Evolutionary conservation across 2,329 filamentous ascomycete species (phyloP).

Genomic region (Phyllosticta citribraziliensis): DNA sequence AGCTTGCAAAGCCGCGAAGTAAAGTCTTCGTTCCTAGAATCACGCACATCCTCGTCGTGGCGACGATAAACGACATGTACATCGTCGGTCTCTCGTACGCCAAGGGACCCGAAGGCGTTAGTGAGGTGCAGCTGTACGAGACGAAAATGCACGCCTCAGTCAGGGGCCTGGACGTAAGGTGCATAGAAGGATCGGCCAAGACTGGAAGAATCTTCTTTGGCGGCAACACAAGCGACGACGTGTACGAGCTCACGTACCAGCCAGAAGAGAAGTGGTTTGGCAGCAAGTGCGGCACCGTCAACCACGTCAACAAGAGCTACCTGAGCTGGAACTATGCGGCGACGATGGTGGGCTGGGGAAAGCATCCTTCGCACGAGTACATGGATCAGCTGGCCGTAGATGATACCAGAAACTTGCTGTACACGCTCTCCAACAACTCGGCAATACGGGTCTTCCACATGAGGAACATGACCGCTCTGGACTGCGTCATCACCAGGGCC

Average conservation of each 20-base stretch:
- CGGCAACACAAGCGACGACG: conserved; percentile 68
- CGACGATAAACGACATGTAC: conserved; percentile 75
- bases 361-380: conserved; percentile 42
- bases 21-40: conserved; percentile 84
- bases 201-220: conserved; percentile 91
- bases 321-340: conserved; percentile 35
- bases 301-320: conserved; percentile 64
- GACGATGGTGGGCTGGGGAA: conserved; percentile 17
- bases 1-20: conserved; percentile 70
- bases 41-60: conserved; percentile 79
- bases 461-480: conserved; percentile 47
- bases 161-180: conserved; percentile 64
- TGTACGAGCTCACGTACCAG: conserved; percentile 92
- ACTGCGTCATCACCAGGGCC: conserved; percentile 46
- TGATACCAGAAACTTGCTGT: conserved; percentile 77
- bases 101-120: conserved; percentile 55
- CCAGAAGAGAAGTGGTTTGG: conserved; percentile 97
- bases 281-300: conserved; percentile 75
- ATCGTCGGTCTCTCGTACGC: conserved; percentile 71
- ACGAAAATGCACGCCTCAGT: conserved; percentile 76
- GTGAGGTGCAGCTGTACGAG: conserved; percentile 69
- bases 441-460: conserved; percentile 90
- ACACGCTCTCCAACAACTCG: conserved; percentile 79
- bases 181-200: conserved; percentile 66
- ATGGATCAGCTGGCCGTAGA: conserved; percentile 77